A percentile compares a stretch with the other conserved stretches of the same genome.
phyloP scores from a whole-genome alignment of 139 green algal genomes.

The Gonium pectorale region DNA sequence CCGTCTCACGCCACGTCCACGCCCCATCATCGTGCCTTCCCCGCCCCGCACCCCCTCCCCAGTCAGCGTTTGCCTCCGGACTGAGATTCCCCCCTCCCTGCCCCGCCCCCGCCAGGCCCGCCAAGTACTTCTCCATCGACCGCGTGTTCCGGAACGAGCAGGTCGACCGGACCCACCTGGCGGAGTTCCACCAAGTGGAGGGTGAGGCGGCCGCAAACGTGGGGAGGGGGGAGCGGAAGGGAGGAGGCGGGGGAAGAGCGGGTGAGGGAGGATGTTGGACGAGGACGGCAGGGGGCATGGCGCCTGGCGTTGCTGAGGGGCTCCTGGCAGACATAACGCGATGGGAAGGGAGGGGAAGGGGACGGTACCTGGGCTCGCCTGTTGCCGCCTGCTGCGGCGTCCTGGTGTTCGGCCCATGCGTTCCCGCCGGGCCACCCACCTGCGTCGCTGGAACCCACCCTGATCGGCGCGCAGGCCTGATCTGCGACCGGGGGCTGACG shows the following conservation, averaged over 20 bases:
- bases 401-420: too few species aligned
- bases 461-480: constrained; percentile 66
- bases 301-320: too few species aligned
- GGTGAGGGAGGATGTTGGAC: neutral
- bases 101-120: constrained; percentile 29
- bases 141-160: constrained; percentile 99
- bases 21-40: too few species aligned
- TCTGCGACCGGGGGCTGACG: constrained; percentile 90
- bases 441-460: neutral
- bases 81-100: neutral
- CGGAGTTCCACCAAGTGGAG: constrained; percentile 98
- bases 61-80: neutral
- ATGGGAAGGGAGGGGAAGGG: too few species aligned
- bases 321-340: too few species aligned
- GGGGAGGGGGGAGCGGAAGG: neutral
- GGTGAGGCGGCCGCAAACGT: too few species aligned
- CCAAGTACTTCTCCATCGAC: constrained; percentile 86
- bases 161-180: constrained; percentile 98
- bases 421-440: neutral
- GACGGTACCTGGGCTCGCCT: too few species aligned
- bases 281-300: too few species aligned
- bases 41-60: neutral
- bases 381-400: too few species aligned
- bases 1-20: too few species aligned
- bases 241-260: neutral